Percentiles rank a stretch among this genome's conserved stretches.
Conservation (phyloP, 495 filamentous ascomycete species). For the Penicillium fimorum region DNA sequence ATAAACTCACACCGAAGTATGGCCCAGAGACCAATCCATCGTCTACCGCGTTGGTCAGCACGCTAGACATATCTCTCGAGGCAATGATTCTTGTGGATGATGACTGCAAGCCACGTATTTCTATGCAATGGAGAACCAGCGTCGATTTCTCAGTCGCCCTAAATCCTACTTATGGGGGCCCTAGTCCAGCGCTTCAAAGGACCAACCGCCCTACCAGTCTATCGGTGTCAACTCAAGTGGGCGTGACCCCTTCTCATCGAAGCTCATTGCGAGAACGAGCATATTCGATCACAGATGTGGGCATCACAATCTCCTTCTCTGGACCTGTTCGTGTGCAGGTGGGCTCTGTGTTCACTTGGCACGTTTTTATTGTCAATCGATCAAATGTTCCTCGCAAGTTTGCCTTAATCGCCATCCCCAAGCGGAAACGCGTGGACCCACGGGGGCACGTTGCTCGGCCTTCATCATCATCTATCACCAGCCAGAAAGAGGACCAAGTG, state of each 20-base stretch:
- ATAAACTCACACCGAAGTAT: constrained; percentile 68
- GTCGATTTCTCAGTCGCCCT: constrained; percentile 77
- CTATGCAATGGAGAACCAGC: constrained; percentile 77
- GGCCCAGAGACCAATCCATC: constrained; percentile 50
- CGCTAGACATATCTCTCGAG: constrained; percentile 62
- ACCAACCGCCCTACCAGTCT: constrained; percentile 56
- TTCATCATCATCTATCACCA: constrained; percentile 45
- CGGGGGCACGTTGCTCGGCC: constrained; percentile 55
- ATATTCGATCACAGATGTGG: constrained; percentile 56
- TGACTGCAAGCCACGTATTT: constrained; percentile 67
- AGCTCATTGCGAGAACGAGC: constrained; percentile 53
- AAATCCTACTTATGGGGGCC: constrained; percentile 62
- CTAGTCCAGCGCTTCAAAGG: constrained; percentile 52
- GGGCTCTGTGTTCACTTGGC: constrained; percentile 81
- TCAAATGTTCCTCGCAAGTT: constrained; percentile 68
- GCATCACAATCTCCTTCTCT: constrained; percentile 73
- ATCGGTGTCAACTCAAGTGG: constrained; percentile 29
- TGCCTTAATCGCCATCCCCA: constrained; percentile 74
- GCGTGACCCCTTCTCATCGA: constrained; percentile 44
- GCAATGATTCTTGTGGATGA: constrained; percentile 63
- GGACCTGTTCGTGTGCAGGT: constrained; percentile 61
- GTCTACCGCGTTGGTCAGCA: constrained; percentile 49
- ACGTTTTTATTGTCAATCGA: constrained; percentile 85
- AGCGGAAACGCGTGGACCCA: constrained; percentile 65
- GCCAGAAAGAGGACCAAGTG: constrained; percentile 48